Evolutionary conservation across 768 basidiomycete genomes (phyloP).

Genomic region (Pisolithus albus): DNA sequence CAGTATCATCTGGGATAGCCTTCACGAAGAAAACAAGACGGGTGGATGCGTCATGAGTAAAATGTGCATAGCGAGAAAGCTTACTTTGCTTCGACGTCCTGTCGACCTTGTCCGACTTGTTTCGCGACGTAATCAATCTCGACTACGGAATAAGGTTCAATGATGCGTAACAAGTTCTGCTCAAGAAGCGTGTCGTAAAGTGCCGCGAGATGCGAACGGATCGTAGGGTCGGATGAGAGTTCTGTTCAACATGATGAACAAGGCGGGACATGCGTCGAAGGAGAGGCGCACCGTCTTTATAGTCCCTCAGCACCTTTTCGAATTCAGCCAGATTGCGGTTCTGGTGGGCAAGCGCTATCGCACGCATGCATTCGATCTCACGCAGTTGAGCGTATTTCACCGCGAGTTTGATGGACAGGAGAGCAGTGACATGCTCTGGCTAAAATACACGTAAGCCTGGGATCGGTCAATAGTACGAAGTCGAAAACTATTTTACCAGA

Average conservation of each 20-base stretch:
- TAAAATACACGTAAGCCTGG: conserved; percentile 23
- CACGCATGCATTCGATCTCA: conserved; percentile 94
- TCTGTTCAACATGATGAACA: conserved; percentile 40
- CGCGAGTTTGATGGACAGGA: conserved; percentile 83
- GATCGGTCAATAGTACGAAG: background rate
- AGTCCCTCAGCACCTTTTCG: conserved; percentile 79
- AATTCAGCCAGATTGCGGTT: conserved; percentile 86
- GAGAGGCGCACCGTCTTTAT: conserved; percentile 57
- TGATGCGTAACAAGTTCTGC: conserved; percentile 90
- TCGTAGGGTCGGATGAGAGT: conserved; percentile 90
- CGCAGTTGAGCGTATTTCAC: conserved; percentile 79
- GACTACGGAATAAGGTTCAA: conserved; percentile 92
- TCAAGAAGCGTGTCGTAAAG: conserved; percentile 95
- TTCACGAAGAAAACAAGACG: conserved; percentile 22
- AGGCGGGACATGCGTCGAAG: conserved; percentile 40
- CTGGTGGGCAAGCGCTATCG: conserved; percentile 90
- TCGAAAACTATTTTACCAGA: conserved; percentile 52
- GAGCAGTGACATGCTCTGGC: conserved; percentile 90
- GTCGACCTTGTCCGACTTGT: conserved; percentile 78
- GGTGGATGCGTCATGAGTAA: background rate
- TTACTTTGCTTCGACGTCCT: conserved; percentile 88
- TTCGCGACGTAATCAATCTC: conserved; percentile 87
- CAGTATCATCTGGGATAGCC: conserved; percentile 95
- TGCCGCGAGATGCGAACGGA: conserved; percentile 88
- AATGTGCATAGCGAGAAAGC: conserved; percentile 17